Evolutionary conservation across 2,329 filamentous ascomycete genomes (phyloP).

Genomic region (Coniochaeta ligniaria): DNA sequence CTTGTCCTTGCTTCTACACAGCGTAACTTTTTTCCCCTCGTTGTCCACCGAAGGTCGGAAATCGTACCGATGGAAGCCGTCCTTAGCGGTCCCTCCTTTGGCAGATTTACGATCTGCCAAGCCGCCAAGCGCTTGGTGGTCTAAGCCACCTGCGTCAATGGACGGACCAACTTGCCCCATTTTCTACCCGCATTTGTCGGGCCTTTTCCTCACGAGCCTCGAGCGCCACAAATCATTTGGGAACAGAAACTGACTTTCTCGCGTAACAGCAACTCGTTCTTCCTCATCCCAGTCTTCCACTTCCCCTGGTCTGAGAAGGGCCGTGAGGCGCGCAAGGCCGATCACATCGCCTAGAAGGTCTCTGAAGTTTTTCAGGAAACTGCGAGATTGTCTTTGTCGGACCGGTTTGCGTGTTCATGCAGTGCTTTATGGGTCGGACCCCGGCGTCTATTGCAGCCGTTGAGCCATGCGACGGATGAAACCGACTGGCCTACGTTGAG

Average conservation of each 20-base stretch:
- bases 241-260: conserved; percentile 22
- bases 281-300: conserved; percentile 85
- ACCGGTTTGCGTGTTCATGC: not conserved
- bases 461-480: not conserved
- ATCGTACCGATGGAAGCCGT: not conserved
- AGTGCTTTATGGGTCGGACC: not conserved
- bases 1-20: not conserved
- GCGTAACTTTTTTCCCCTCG: not conserved
- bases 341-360: conserved; percentile 35
- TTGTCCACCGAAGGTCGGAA: not conserved
- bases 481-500: not conserved
- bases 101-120: conserved; percentile 11
- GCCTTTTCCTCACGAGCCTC: not conserved
- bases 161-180: conserved; percentile 2
- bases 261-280: conserved; percentile 69
- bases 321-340: conserved; percentile 41
- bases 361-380: not conserved
- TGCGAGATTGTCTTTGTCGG: not conserved
- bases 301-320: conserved; percentile 90
- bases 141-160: conserved; percentile 12
- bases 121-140: conserved; percentile 4
- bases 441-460: not conserved
- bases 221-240: not conserved
- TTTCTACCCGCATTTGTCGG: not conserved
- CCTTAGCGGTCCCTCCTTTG: conserved; percentile 2